Evolutionary conservation across 345 rosid species (phyloP).

Genomic region (Hibiscus syriacus): DNA sequence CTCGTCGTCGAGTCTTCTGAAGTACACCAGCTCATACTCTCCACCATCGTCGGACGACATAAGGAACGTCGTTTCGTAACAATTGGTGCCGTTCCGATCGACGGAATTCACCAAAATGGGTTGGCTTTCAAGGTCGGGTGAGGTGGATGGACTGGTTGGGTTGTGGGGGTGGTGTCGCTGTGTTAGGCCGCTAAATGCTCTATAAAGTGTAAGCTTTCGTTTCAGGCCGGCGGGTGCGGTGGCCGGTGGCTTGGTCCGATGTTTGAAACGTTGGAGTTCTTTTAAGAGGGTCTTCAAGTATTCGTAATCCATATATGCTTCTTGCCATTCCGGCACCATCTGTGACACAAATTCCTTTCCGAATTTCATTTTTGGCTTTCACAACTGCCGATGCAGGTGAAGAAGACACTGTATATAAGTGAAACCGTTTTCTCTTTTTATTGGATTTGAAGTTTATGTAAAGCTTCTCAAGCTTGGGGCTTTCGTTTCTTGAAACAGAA

Average conservation of each 20-base stretch:
- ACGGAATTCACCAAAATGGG: not conserved
- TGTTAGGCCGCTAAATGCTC: not conserved
- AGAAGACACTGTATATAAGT: no score
- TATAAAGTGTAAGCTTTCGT: not conserved
- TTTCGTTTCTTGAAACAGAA: no score
- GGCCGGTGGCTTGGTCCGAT: not conserved
- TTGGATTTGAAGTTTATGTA: no score
- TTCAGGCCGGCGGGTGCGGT: not conserved
- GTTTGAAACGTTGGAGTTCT: not conserved
- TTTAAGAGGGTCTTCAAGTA: not conserved
- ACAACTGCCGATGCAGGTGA: no score
- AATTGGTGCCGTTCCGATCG: not conserved
- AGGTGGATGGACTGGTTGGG: not conserved
- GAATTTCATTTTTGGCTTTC: slow-evolving; percentile 9
- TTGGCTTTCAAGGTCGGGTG: not conserved
- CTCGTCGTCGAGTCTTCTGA: not conserved
- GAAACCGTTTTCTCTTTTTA: no score
- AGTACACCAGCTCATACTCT: not conserved
- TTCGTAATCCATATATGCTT: not conserved
- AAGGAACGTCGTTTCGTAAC: not conserved
- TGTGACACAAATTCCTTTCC: not conserved
- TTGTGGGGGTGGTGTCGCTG: not conserved
- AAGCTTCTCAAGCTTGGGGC: no score
- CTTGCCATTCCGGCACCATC: not conserved
- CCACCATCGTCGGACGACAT: not conserved